phyloP scores from a whole-genome alignment of 345 rosid species.

The Aurinia saxatilis region DNA sequence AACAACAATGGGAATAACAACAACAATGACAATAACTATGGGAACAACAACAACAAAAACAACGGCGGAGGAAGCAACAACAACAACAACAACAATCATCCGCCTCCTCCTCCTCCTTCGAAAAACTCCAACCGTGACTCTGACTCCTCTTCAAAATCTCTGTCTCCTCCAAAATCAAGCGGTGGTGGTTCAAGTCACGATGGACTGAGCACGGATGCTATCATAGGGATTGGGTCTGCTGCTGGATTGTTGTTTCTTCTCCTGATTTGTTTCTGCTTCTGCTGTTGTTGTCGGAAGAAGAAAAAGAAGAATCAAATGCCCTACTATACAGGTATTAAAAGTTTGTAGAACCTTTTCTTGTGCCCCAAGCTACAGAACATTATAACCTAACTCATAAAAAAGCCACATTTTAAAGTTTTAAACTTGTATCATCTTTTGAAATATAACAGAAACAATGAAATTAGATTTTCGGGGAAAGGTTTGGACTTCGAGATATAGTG shows the following conservation, averaged over 20 bases:
- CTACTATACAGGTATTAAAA: slow-evolving; percentile 12
- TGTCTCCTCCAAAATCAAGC: slow-evolving; percentile 29
- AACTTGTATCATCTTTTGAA: background rate
- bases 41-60: background rate
- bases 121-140: slow-evolving; percentile 11
- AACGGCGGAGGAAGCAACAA: slow-evolving; percentile 17
- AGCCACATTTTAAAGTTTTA: background rate
- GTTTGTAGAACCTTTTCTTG: background rate
- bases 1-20: background rate
- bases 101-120: slow-evolving; percentile 27
- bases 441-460: background rate
- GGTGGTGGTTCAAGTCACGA: slow-evolving; percentile 13
- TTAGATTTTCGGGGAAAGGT: background rate
- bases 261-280: slow-evolving; percentile 30
- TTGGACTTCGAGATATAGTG: background rate
- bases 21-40: background rate
- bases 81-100: slow-evolving; percentile 27
- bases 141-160: slow-evolving; percentile 14
- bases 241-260: slow-evolving; percentile 38
- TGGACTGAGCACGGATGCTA: background rate
- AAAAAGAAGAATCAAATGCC: slow-evolving; percentile 31
- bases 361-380: background rate
- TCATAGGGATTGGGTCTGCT: slow-evolving; percentile 38
- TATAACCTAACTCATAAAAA: background rate
- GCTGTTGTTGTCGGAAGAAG: slow-evolving; percentile 45